Base-by-base conservation (phyloP, 1,284 basidiomycete genomes). In the Moesziomyces globuligerus region DNA sequence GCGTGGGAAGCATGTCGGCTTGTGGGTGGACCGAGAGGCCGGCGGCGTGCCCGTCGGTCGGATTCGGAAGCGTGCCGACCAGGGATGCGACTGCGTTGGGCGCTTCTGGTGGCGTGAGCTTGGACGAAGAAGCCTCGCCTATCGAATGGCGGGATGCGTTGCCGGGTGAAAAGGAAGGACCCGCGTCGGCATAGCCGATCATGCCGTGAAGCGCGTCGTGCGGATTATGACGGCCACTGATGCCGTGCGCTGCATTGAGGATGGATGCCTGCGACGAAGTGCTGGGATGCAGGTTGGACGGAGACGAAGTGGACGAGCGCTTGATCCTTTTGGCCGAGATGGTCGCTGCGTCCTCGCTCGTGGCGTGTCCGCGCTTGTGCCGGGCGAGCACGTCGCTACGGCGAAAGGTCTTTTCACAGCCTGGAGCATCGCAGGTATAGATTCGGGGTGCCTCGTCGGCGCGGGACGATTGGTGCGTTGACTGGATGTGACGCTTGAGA, bases 401-500 rank as follows among this genome's bases (percentile, higher is more conserved):
- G 11, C 47, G 21, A 20, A 48, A 48, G 10, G 47, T 48, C 47
- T 48, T 48, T 18, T 40, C 47, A 25, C 47, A 48, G 11, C 45
- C 45, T 8, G 45, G 45, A 1, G 36, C 47, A 40, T 48, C 47
- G 37, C 47, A 48, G 17, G 47, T 24, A 37, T 39, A 48, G 47
- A 48, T 40, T 4, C 47, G 47, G 5, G 47, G 47, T 18, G 47
- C 47, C 24, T 48, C 47, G 25, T 48, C 47, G 23, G 47, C 47
- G 13, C 36, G 47, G 10, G 25, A 26, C 8, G 47, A 48, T 18
- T 48, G 36, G 9, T 48, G 47, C 24, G 47, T 39, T 7, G 47
- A 48, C 28, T 48, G 47, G 9, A 48, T 48, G 39, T 48, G 47
- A 18, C 47, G 36, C 47, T 48, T 48, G 47, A 48, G 47, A 11